phyloP scores from a whole-genome alignment of 108 stramenopile genomes.

The Bacterosira constricta region DNA sequence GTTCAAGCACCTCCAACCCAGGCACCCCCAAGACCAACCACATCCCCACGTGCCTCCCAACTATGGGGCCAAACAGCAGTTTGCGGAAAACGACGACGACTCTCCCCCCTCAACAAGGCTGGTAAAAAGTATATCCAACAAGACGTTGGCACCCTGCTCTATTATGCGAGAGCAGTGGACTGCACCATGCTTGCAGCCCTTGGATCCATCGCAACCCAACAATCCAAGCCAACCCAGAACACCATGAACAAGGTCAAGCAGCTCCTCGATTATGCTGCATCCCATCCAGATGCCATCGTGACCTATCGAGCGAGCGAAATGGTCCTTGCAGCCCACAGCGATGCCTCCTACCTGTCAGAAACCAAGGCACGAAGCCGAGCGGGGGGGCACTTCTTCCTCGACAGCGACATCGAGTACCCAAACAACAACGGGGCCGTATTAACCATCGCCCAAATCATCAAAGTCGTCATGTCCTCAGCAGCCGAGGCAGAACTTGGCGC shows the following conservation, averaged over 20 bases:
- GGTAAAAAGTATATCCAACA: conserved; percentile 6
- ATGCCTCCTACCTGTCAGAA: not conserved
- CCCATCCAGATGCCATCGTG: conserved; percentile 3
- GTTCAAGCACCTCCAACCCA: too few species aligned
- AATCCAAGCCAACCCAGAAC: conserved; percentile 1
- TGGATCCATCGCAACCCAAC: not conserved
- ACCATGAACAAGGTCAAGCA: not conserved
- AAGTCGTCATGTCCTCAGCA: conserved; percentile 5
- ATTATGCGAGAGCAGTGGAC: conserved; percentile 11
- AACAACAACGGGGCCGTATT: not conserved
- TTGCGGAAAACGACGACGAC: not conserved
- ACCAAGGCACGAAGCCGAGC: not conserved
- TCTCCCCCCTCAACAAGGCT: not conserved
- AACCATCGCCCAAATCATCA: not conserved
- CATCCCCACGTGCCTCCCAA: too few species aligned
- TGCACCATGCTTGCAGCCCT: not conserved
- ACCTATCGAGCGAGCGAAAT: too few species aligned
- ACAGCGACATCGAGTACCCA: not conserved
- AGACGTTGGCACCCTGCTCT: conserved; percentile 18
- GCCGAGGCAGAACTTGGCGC: conserved; percentile 1
- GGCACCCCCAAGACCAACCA: too few species aligned
- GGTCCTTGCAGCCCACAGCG: not conserved
- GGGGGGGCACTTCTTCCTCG: not conserved
- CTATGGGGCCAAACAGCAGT: too few species aligned
- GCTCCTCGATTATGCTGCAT: conserved; percentile 1